Conservation (phyloP, 2,329 filamentous ascomycete genomes). For the Cercospora sp. region DNA sequence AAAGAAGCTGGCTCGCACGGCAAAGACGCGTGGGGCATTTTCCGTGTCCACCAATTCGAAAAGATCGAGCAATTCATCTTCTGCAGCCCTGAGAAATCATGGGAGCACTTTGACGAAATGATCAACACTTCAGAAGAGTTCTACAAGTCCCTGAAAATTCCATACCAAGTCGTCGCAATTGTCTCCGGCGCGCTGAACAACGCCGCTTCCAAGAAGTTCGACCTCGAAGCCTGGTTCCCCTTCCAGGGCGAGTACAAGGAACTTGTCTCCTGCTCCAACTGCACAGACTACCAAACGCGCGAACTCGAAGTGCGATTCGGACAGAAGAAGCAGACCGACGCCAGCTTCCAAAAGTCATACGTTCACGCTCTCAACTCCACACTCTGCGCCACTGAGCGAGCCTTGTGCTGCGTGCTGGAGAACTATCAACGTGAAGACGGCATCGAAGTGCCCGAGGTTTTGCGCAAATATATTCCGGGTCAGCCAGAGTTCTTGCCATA, state of each 20-base stretch:
- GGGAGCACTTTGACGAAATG: conserved; percentile 93
- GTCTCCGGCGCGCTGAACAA: conserved; percentile 96
- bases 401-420: conserved; percentile 91
- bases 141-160: conserved; percentile 83
- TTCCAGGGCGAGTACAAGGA: conserved; percentile 98
- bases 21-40: conserved; percentile 95
- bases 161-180: conserved; percentile 89
- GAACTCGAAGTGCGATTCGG: conserved; percentile 92
- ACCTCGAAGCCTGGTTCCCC: conserved; percentile 94
- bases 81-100: conserved; percentile 85
- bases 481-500: conserved; percentile 87
- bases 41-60: conserved; percentile 97
- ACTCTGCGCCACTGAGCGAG: conserved; percentile 85
- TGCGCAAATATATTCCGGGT: conserved; percentile 88
- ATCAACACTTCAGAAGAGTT: conserved; percentile 89
- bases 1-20: conserved; percentile 92
- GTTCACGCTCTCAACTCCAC: conserved; percentile 92
- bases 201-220: conserved; percentile 86
- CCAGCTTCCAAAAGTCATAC: conserved; percentile 78
- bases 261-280: conserved; percentile 95
- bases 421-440: conserved; percentile 94
- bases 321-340: conserved; percentile 78
- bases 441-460: conserved; percentile 74
- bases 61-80: conserved; percentile 83
- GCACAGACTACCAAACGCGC: conserved; percentile 94